Conservation (phyloP, 2,329 filamentous ascomycete genomes). For the Fusarium nygamai region DNA sequence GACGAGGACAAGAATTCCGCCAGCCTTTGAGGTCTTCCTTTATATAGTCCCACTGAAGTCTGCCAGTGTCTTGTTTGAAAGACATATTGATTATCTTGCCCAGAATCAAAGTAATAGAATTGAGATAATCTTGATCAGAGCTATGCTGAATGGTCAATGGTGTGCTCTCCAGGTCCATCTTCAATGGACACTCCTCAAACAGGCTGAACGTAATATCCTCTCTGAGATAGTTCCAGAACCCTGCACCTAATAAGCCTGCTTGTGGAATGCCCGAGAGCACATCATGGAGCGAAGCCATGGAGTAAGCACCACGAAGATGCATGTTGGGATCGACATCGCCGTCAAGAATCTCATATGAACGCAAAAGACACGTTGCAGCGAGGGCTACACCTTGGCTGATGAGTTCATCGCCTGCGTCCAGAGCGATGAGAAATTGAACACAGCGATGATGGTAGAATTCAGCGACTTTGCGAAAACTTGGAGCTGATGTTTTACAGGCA, state of each 20-base stretch:
- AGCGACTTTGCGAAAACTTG: conserved; percentile 42
- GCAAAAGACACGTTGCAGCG: conserved; percentile 57
- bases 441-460: conserved; percentile 55
- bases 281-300: conserved; percentile 49
- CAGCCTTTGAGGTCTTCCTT: conserved; percentile 44
- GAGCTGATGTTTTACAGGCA: conserved; percentile 46
- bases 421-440: conserved; percentile 50
- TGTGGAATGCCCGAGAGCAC: conserved; percentile 34
- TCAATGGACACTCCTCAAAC: conserved; percentile 53
- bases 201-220: conserved; percentile 66
- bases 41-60: conserved; percentile 34
- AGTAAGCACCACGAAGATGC: conserved; percentile 59
- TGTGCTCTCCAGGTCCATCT: conserved; percentile 50
- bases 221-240: conserved; percentile 62
- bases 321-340: conserved; percentile 55
- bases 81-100: conserved; percentile 55
- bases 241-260: conserved; percentile 50
- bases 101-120: conserved; percentile 54
- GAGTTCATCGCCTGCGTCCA: conserved; percentile 46
- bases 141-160: conserved; percentile 23
- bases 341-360: conserved; percentile 60
- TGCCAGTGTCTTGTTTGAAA: conserved; percentile 37
- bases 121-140: conserved; percentile 46
- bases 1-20: conserved; percentile 45
- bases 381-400: conserved; percentile 53